Percentiles rank a stretch among this genome's conserved stretches.
Evolutionary conservation across 2,329 filamentous ascomycete species (phyloP).

Genomic region (Neopestalotiopsis sp.): DNA sequence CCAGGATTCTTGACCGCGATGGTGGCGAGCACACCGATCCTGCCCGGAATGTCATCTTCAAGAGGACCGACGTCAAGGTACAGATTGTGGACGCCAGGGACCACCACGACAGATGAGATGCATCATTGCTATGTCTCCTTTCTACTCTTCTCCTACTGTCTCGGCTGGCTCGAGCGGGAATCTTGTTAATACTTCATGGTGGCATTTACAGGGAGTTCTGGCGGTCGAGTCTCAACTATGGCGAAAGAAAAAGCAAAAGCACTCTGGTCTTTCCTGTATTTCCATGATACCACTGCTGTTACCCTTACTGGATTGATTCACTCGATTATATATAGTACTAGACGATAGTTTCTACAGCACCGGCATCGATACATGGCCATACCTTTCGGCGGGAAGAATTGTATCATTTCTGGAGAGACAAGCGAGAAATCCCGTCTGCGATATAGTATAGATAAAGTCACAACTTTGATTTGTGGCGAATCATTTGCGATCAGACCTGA

Average conservation of each 20-base stretch:
- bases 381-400: not conserved
- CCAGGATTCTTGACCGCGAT: not conserved
- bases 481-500: not conserved
- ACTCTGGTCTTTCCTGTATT: not conserved
- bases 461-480: not conserved
- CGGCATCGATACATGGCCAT: not conserved
- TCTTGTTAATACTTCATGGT: not conserved
- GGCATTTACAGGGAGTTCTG: conserved; percentile 1
- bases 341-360: not conserved
- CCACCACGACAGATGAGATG: not conserved
- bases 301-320: not conserved
- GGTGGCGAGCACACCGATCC: not conserved
- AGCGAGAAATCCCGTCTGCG: not conserved
- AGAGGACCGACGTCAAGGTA: conserved; percentile 14
- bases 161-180: not conserved
- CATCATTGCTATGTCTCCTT: not conserved
- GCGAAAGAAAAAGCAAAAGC: not conserved
- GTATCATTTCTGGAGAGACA: not conserved
- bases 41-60: conserved; percentile 10
- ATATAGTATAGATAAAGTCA: not conserved
- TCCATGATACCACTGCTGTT: conserved; percentile 1
- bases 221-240: not conserved
- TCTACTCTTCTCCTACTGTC: not conserved
- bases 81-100: conserved; percentile 11
- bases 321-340: not conserved